Conservation (phyloP, 2,329 filamentous ascomycete genomes). For the Zopfia rhizophila region DNA sequence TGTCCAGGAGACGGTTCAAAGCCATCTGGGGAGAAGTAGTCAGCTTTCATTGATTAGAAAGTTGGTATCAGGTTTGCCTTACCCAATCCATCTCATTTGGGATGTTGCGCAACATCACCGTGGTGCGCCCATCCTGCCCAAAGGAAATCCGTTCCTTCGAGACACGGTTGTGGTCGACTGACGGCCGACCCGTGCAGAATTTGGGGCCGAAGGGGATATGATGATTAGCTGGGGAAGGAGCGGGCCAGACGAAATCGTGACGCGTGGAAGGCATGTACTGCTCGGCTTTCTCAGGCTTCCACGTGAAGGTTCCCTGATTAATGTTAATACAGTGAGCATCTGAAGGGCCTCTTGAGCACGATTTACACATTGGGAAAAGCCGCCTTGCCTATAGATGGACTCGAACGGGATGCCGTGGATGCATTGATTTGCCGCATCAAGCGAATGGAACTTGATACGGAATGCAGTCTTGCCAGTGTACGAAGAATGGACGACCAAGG, state of each 20-base stretch:
- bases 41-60: no score
- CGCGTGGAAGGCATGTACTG: no score
- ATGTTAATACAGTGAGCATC: no score
- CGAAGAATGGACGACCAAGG: slow-evolving; percentile 10
- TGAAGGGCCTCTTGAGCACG: slow-evolving; percentile 31
- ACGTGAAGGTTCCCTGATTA: no score
- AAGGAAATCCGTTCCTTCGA: slow-evolving; percentile 48
- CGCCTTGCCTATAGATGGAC: neutral
- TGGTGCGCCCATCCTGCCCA: slow-evolving; percentile 61
- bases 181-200: slow-evolving; percentile 26
- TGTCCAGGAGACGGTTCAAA: slow-evolving; percentile 81
- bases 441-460: slow-evolving; percentile 45
- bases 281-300: no score
- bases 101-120: slow-evolving; percentile 93
- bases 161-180: slow-evolving; percentile 52
- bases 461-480: slow-evolving; percentile 34
- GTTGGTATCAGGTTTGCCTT: no score
- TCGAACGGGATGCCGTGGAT: no score
- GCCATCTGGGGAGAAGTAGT: slow-evolving; percentile 34
- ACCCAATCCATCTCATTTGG: slow-evolving; percentile 84
- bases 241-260: no score
- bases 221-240: neutral
- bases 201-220: no score
- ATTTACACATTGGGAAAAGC: slow-evolving; percentile 31
- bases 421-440: slow-evolving; percentile 41